Evolutionary conservation across 2,329 filamentous ascomycete genomes (phyloP), one percentile per base, ranked within the genome.

Genomic region (Tolypocladium ophioglossoides): DNA sequence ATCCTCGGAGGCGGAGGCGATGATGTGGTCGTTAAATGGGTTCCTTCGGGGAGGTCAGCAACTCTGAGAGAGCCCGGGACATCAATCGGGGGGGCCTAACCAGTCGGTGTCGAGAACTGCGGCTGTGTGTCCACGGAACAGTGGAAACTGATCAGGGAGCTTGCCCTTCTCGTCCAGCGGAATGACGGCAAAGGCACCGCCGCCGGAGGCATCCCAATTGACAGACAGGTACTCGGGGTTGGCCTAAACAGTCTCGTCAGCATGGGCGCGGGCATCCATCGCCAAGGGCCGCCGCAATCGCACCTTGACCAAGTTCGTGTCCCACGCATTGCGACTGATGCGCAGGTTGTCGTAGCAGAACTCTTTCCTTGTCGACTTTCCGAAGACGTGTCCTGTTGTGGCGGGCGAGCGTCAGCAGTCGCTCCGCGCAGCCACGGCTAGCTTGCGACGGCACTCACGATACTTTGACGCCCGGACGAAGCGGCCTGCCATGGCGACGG

Each of bases 291-390:
- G 44, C 44, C 9, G 44, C 30, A 30, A 12, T 54, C 79, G 70
- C 72, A 95, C 91, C 86, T 97, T 97, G 75, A 97, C 82, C 68
- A 99, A 78, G 76, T 99, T 99, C 66, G 91, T 96, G 73, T 99
- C 94, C 94, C 94, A 99, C 54, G 94, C 94, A 84, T 99, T 99
- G 74, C 87, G 89, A 68, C 91, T 96, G 73, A 99, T 90, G 70
- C 90, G 89, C 63, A 99, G 78, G 73, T 97, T 97, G 74, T 99
- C 94, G 76, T 97, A 99, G 79, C 91, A 96, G 81, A 89, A 89
- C 72, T 99, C 94, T 82, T 96, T 96, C 74, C 89, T 86, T 62
- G 91, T 95, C 59, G 90, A 77, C 75, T 95, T 94, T 70, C 94
- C 94, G 78, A 96, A 99, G 76, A 99, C 88, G 80, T 99, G 94